Conservation (phyloP, 164 flowering plant species). For the Tetracentron sinense region DNA sequence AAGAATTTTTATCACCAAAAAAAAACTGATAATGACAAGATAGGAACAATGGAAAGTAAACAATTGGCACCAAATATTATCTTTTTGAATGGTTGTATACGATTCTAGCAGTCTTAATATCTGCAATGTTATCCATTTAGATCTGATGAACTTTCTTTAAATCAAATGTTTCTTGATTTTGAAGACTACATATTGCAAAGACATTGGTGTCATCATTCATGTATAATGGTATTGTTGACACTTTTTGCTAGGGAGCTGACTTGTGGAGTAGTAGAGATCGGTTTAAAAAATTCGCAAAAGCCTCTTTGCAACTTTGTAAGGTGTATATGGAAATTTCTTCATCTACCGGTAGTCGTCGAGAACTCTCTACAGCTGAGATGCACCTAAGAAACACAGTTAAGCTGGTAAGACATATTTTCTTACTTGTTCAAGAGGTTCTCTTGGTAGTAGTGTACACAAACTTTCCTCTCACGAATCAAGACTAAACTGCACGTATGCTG, state of each 20-base stretch:
- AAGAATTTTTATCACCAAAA: too few relatives aligned
- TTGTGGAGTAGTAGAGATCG: slow-evolving; percentile 70
- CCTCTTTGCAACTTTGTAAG: slow-evolving; percentile 80
- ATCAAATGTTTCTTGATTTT: background rate
- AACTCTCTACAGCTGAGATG: slow-evolving; percentile 73
- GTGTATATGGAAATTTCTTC: slow-evolving; percentile 66
- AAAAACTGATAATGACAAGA: too few relatives aligned
- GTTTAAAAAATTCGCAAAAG: slow-evolving; percentile 68
- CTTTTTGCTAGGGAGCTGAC: slow-evolving; percentile 59
- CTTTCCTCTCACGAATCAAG: too few relatives aligned
- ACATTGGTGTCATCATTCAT: background rate
- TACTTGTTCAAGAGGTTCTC: background rate
- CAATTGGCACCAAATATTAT: background rate
- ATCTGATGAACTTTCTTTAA: background rate
- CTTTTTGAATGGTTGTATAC: background rate
- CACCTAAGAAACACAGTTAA: slow-evolving; percentile 59
- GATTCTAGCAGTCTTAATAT: background rate
- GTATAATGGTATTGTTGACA: background rate
- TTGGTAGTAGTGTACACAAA: too few relatives aligned
- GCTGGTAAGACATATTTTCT: slow-evolving; percentile 41
- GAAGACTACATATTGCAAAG: background rate
- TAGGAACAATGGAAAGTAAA: background rate
- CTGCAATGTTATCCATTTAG: background rate
- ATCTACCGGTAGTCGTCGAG: slow-evolving; percentile 45
- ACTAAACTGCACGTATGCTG: too few relatives aligned